Evolutionary conservation across 108 stramenopile species (phyloP).

Genomic region (Parietichytrium sp.): DNA sequence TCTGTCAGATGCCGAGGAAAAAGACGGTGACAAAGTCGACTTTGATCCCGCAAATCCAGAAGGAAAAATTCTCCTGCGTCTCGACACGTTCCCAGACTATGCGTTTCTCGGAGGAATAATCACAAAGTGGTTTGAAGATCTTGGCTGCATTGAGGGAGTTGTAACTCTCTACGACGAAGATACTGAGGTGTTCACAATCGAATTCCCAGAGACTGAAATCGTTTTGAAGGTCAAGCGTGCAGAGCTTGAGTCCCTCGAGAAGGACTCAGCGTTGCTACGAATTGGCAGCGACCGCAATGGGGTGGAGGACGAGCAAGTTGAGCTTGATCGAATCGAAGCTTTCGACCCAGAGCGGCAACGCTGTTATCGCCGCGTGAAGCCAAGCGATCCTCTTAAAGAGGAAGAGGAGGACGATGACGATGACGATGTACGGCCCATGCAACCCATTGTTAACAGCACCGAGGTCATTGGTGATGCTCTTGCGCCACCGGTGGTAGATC

Average conservation of each 20-base stretch:
- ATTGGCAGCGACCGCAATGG: slow-evolving; percentile 21
- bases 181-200: background rate
- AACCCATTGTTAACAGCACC: too few species aligned
- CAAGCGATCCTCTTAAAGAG: too few species aligned
- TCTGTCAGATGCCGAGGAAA: background rate
- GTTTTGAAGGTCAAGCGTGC: background rate
- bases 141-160: slow-evolving; percentile 4
- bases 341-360: background rate
- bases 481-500: background rate
- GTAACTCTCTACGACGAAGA: background rate
- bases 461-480: background rate
- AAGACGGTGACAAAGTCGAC: background rate
- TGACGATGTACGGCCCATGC: too few species aligned
- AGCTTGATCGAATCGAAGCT: background rate
- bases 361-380: too few species aligned
- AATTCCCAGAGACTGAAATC: background rate
- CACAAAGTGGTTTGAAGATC: background rate
- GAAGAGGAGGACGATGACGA: background rate
- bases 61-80: too few species aligned
- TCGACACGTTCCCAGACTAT: too few species aligned
- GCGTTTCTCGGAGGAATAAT: slow-evolving; percentile 6
- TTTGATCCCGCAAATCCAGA: too few species aligned
- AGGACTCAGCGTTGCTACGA: background rate
- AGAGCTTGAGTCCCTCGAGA: background rate
- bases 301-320: slow-evolving; percentile 10